Evolutionary conservation across 2,329 filamentous ascomycete genomes (phyloP), one percentile per base, ranked within the genome.

Genomic region (Trichoderma koningiopsis): DNA sequence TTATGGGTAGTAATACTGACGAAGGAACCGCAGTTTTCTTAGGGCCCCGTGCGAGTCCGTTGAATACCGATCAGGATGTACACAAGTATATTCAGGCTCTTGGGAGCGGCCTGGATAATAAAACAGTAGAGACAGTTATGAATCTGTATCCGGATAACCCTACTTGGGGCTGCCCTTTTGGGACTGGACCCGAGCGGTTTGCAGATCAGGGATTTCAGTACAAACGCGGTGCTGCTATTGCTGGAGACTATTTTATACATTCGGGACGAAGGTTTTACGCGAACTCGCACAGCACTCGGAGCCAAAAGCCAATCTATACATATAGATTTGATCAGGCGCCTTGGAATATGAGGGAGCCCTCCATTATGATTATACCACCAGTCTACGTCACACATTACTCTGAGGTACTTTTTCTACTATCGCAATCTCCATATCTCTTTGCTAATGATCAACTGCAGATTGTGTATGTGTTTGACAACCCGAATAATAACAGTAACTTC

Each of bases 401-500:
- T 16, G 59, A 61, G 59, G 59, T 61, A 61, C 6, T 49, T 61
- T 4, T 13, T 4, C 33, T n/a, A 61, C 1, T 49, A 1, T 31
- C 0, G 11, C 19, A 49, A 61, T 33, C 29, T 24, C 40, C 7
- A 7, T 2, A 14, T 47, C 19, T 49, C 40, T 49, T 61, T 2
- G 3, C 40, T 61, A 61, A 61, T 33, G 4, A 24, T 49, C 5
- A 19, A 49, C 35, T 6, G 11, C 40, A 61, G 59, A 61, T 61
- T 11, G 59, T 61, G 27, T 61, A 61, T 49, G 59, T 61, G 40
- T 61, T 61, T 61, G 59, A 33, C 27, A 61, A 61, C 13, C 59
- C 59, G 3, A 61, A 61, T 49, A 61, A 61, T 29, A 61, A 61
- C 59, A 61, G 59, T 49, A 61, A 61, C n/a, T 61, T 61, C 11